These are phyloP conservation scores for Bipolaris gigantea DNA, from an alignment of 2,329 filamentous ascomycete species.

Conservation along the genomic window DNA sequence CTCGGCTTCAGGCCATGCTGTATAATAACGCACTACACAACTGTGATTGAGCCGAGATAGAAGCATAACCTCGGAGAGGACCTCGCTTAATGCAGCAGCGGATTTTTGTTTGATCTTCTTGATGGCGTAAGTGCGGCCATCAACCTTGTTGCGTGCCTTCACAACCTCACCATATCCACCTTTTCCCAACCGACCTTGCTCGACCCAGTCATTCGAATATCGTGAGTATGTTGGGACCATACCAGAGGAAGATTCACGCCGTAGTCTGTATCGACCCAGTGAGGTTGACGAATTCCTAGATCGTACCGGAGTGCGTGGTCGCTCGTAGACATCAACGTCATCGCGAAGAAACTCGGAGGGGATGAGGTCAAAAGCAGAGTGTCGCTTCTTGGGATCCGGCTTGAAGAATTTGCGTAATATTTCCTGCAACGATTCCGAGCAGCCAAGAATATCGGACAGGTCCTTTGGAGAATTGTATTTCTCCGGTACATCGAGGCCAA, in stretches of 20 bases:
- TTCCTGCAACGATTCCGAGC: constrained; percentile 77
- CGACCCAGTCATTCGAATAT: constrained; percentile 86
- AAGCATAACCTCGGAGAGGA: constrained; percentile 81
- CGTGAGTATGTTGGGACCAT: constrained; percentile 60
- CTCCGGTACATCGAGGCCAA: constrained; percentile 75
- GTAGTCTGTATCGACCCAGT: constrained; percentile 35
- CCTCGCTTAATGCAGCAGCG: constrained; percentile 72
- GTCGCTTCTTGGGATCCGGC: constrained; percentile 78
- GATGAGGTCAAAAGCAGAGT: constrained; percentile 75
- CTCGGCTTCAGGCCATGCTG: constrained; percentile 85
- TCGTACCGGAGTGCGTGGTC: constrained; percentile 37
- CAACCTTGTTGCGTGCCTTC: constrained; percentile 90
- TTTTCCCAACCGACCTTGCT: constrained; percentile 85
- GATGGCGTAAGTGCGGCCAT: constrained; percentile 91
- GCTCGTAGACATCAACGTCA: constrained; percentile 49
- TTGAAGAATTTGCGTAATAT: constrained; percentile 84
- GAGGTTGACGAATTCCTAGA: constrained; percentile 45
- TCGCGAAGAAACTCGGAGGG: constrained; percentile 60
- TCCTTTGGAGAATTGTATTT: constrained; percentile 78
- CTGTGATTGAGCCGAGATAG: constrained; percentile 93
- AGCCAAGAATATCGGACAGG: constrained; percentile 68
- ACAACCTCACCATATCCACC: constrained; percentile 97
- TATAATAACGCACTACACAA: constrained; percentile 85
- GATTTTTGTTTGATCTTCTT: constrained; percentile 92
- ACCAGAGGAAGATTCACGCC: constrained; percentile 42